These are phyloP conservation scores for Vigna mungo DNA, from an alignment of 306 rosid species.

Conservation along the genomic window DNA sequence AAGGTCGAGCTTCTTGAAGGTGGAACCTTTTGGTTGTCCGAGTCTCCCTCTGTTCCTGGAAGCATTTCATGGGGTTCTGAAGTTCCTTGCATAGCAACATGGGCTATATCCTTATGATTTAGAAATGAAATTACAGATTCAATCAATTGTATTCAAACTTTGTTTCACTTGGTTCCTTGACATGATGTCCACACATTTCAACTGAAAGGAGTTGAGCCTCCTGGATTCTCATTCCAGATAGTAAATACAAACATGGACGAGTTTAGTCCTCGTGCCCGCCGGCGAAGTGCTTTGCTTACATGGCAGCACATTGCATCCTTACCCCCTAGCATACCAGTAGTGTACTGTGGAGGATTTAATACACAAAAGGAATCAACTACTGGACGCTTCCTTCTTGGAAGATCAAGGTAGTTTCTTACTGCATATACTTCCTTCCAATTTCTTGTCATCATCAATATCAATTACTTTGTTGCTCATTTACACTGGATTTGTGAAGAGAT, in stretches of 20 bases:
- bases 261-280: slow-evolving; percentile 86
- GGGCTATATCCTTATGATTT: slow-evolving; percentile 92
- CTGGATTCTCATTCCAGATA: slow-evolving; percentile 94
- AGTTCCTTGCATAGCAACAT: slow-evolving; percentile 91
- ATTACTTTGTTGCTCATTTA: not conserved
- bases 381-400: slow-evolving; percentile 95
- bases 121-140: slow-evolving; percentile 18
- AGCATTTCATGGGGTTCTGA: slow-evolving; percentile 96
- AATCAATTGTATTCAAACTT: slow-evolving; percentile 36
- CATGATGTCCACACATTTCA: slow-evolving; percentile 98
- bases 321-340: slow-evolving; percentile 93
- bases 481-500: slow-evolving; percentile 14
- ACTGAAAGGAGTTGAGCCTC: slow-evolving; percentile 96
- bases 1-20: slow-evolving; percentile 96
- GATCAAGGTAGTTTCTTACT: slow-evolving; percentile 74
- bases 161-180: slow-evolving; percentile 69
- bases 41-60: slow-evolving; percentile 97
- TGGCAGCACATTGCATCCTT: slow-evolving; percentile 99
- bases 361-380: slow-evolving; percentile 97
- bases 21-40: slow-evolving; percentile 98
- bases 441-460: too few species aligned
- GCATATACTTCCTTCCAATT: not conserved
- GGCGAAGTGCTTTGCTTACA: slow-evolving; percentile 96
- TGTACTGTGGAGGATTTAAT: slow-evolving; percentile 98
- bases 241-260: slow-evolving; percentile 95